Evolutionary conservation across 2,329 filamentous ascomycete species (phyloP), one percentile per base, ranked within the genome.

Genomic region (Colletotrichum gigasporum): DNA sequence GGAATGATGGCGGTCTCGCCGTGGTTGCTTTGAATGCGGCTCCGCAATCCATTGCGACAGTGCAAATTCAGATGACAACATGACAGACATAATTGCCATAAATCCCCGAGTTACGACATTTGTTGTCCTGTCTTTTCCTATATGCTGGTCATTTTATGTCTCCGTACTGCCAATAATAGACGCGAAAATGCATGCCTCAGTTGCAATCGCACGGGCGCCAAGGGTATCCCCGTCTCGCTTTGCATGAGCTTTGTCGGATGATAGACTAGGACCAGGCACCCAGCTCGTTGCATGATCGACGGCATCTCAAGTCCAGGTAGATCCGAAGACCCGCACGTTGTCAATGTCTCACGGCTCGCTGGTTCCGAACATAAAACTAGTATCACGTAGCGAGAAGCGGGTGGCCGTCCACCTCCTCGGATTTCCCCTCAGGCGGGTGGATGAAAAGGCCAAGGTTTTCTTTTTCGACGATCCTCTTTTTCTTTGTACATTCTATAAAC

Each of bases 271-370:
- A 32, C 57, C 34, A 48, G 55, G 39, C 7, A 26, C 22, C 2
- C 26, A 28, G 26, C 41, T 30, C 6, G 10, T 39, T 18, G 60
- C 55, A 63, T 60, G 24, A 53, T 53, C 11, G 24, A 28, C 39
- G 26, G 42, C n/a, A 39, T 22, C 41, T 16, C 30, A 54, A 30
- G 12, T 39, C 26, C n/a, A 20, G 42, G 20, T 18, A 16, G 41
- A 48, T 53, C 35, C 42, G 48, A 26, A 30, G 22, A 60, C 56
- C 57, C 62, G 42, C 48, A 42, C 34, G 24, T 20, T 62, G 62
- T 61, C 62, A 64, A 42, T 37, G 62, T 64, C 62, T 64, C 62
- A 64, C 56, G 61, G 61, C 48, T 48, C 30, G n/a, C 30, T 26
- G 20, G 26, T 39, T 61, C 56, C 62, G 56, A 45, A 61, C 30